Base-by-base conservation (phyloP, 805 yeast species). In the Cephaloascus fragrans region DNA sequence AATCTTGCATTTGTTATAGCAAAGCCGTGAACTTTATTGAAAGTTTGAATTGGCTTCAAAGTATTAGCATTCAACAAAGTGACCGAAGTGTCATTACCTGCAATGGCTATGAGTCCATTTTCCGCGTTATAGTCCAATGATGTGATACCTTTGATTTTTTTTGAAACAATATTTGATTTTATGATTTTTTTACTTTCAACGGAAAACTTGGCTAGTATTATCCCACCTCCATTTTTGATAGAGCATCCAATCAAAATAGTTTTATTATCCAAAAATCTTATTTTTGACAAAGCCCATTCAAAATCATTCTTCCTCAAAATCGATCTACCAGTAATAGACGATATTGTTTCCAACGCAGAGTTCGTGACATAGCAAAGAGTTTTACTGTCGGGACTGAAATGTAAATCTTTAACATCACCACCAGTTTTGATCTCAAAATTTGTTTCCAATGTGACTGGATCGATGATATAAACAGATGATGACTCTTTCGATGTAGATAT, bases 1-100 rank as follows among this genome's bases (percentile, higher is more conserved):
- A 86, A 79, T 2, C 75, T 63, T 8, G 85, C 75, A 34, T 73
- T 70, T 0, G 96, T 87, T 38, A 87, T 78, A 19, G 94, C 87
- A 55, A 84, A 84, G 6, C 71, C 64, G 55, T 88, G 96, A 39
- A 83, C 77, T 43, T 81, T 73, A 34, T 71, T 70, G 40, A 77
- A 62, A 4, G 67, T 60, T 41, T 71, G 75, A 19, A 76, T 48
- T 10, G 70, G 56, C 34, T 70, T 66, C 42, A 88, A 71, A 44
- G 69, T 75, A 2, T 67, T 61, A 14, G 72, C 54, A 32, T 71
- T 69, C 10, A 79, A 55, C n/a, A 88, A 47, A 1, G 75, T 59
- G 10, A 88, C 61, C 2, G 93, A 75, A 45, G 77, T 72, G 47
- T 84, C 93, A 40, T 79, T 75, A 0, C 80, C 78, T 0, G 83